A percentile compares a stretch with the other conserved stretches of the same genome.
Evolutionary conservation across 495 filamentous ascomycete species (phyloP).

Genomic region (Aspergillus biplanus): DNA sequence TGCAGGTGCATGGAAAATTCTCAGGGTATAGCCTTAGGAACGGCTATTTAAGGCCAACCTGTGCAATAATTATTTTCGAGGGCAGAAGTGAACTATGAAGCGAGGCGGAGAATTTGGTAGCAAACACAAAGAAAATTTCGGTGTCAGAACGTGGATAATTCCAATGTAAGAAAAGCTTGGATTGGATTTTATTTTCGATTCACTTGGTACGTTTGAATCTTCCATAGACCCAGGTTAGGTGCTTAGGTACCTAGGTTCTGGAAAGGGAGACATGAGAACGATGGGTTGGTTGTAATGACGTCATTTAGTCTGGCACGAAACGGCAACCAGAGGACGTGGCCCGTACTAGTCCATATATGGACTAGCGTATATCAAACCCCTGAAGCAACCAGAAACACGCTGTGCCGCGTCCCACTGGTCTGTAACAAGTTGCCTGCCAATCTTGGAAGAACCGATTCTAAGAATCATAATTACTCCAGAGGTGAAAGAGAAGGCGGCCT

Average conservation of each 20-base stretch:
- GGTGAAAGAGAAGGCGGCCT: neutral
- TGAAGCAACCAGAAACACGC: slow-evolving; percentile 23
- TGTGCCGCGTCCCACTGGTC: slow-evolving; percentile 5
- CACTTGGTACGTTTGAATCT: too few species aligned
- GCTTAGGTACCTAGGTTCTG: too few species aligned
- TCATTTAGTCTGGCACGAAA: neutral
- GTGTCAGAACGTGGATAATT: neutral
- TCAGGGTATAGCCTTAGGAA: slow-evolving; percentile 35
- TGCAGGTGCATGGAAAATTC: slow-evolving; percentile 45
- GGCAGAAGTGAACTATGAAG: too few species aligned
- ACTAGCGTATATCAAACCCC: slow-evolving; percentile 15
- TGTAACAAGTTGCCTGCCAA: neutral
- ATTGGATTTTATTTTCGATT: too few species aligned
- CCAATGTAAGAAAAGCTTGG: too few species aligned
- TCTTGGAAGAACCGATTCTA: neutral
- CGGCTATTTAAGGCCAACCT: slow-evolving; percentile 34
- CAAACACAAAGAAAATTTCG: neutral
- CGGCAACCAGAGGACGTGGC: slow-evolving; percentile 13
- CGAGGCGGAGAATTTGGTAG: neutral
- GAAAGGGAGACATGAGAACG: too few species aligned
- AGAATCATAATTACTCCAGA: neutral
- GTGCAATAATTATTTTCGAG: slow-evolving; percentile 23
- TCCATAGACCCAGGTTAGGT: too few species aligned
- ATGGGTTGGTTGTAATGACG: neutral
- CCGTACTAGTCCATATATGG: slow-evolving; percentile 1